Base-by-base conservation (phyloP, 2,329 filamentous ascomycete species). In the Pezicula radicicola region DNA sequence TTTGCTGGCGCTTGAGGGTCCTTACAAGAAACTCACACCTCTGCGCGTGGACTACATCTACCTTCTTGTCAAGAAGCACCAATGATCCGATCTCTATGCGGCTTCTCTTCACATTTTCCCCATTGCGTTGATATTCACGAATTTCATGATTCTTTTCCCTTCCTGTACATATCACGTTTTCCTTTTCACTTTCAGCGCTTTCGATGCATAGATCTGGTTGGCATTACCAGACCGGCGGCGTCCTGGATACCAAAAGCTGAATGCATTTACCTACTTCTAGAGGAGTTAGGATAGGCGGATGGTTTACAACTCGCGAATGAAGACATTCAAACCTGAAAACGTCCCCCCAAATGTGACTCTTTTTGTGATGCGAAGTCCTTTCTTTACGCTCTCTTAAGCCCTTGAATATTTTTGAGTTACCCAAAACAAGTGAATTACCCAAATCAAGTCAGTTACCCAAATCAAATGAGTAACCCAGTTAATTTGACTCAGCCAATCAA, bases 1-100 rank as follows among this genome's bases (percentile, higher is more conserved):
- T 58, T 74, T 99, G 64, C 86, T 97, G 74, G 91, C 88, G 63
- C 80, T 99, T 51, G 89, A 96, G 65, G 94, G 95, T 6, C 94
- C 94, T 2, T 94, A 96, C 72, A 95, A 94, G 79, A 97, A 96
- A 77, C 83, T 99, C 57, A 95, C 89, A 33, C 88, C 91, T 27
- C 74, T 99, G 66, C 84, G 91, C 63, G 93, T 97, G 65, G 94
- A 99, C 70, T 87, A 96, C 67, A 85, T 95, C 58, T 99, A 99
- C 69, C 81, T 99, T 55, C 80, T 97, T 55, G 77, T 96, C 62
- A 99, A 97, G 84, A 96, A 95, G 84, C 93, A 73, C 30, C 30
- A 33, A 33, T 33, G 30, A 33, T 10, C 30, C 12, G 30, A 13
- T 33, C 30, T 13, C 30, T 13, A 66, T 33, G 16, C 28, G n/a